Conservation (phyloP, 179 eudicot species). For the Amaranthus tricolor region DNA sequence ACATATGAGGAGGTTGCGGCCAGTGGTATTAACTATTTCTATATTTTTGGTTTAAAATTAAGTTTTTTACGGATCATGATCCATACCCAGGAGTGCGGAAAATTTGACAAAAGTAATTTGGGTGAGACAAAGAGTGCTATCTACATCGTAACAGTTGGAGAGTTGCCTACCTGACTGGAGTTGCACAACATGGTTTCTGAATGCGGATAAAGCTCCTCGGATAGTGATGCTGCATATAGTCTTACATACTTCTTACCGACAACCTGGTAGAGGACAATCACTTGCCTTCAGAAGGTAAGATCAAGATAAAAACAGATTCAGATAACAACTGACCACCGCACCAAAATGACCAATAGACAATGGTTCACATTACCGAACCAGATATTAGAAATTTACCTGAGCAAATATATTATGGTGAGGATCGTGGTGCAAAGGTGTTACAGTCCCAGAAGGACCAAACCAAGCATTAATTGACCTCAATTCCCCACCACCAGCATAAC, state of each 20-base stretch:
- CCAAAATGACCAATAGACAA: background rate
- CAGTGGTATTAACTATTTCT: too few species aligned
- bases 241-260: slow-evolving; percentile 92
- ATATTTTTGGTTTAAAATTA: background rate
- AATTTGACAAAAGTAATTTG: background rate
- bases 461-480: slow-evolving; percentile 86
- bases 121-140: background rate
- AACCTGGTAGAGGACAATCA: slow-evolving; percentile 48
- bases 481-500: slow-evolving; percentile 90
- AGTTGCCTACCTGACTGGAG: slow-evolving; percentile 76
- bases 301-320: slow-evolving; percentile 16
- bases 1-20: too few species aligned
- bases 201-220: slow-evolving; percentile 84
- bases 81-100: too few species aligned
- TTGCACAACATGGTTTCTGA: slow-evolving; percentile 85
- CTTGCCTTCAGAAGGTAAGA: slow-evolving; percentile 22
- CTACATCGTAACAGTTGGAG: background rate
- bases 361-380: background rate
- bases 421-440: slow-evolving; percentile 94
- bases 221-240: slow-evolving; percentile 76
- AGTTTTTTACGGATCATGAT: background rate
- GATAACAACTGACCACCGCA: slow-evolving; percentile 14
- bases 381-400: slow-evolving; percentile 52
- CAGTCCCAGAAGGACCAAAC: slow-evolving; percentile 98
- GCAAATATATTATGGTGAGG: slow-evolving; percentile 97